Conservation (phyloP, 2,329 filamentous ascomycete genomes). For the Plectosphaerella sp. region DNA sequence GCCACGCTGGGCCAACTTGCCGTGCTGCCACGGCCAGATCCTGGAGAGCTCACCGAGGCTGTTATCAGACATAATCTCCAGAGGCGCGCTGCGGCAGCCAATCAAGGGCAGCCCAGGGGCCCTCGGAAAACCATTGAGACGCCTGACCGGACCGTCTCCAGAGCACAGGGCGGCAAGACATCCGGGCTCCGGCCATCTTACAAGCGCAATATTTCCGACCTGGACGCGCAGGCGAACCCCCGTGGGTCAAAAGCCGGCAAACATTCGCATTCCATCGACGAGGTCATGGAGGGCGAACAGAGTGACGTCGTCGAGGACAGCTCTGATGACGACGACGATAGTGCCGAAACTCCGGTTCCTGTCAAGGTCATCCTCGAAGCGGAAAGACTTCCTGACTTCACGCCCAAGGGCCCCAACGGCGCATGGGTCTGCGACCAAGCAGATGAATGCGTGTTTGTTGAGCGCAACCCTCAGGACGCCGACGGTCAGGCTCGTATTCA, state of each 20-base stretch:
- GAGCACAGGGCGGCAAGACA: constrained; percentile 34
- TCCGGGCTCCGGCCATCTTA: constrained; percentile 38
- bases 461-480: constrained; percentile 56
- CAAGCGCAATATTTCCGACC: constrained; percentile 33
- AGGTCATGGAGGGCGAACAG: constrained; percentile 23
- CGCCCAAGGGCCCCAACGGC: constrained; percentile 52
- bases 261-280: constrained; percentile 25
- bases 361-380: constrained; percentile 42
- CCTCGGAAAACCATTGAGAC: no score
- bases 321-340: constrained; percentile 15
- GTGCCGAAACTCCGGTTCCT: constrained; percentile 14
- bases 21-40: not conserved
- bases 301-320: constrained; percentile 3
- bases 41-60: not conserved
- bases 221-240: constrained; percentile 33
- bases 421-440: constrained; percentile 61
- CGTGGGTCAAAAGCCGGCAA: constrained; percentile 28
- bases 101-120: no score
- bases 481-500: constrained; percentile 52
- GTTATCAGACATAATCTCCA: not conserved
- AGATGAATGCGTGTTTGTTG: constrained; percentile 58
- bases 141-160: constrained; percentile 14
- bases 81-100: not conserved
- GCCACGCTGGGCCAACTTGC: constrained; percentile 18
- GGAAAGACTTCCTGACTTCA: constrained; percentile 43